Evolutionary conservation across 2,329 filamentous ascomycete genomes (phyloP).

Genomic region (Leptographium galeiforme): DNA sequence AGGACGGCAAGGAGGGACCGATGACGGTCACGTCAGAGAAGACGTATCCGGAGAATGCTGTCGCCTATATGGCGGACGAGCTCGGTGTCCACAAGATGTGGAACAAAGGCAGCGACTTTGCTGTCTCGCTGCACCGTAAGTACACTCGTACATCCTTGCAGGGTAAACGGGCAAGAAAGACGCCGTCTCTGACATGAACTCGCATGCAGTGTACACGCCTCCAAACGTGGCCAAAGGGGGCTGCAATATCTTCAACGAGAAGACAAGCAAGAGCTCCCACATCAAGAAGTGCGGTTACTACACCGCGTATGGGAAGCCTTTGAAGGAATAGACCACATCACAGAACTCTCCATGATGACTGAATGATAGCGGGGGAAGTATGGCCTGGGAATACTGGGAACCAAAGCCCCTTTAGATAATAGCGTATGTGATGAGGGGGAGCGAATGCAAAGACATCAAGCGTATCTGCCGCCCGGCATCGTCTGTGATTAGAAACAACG

Average conservation of each 20-base stretch:
- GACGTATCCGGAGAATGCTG: conserved; percentile 54
- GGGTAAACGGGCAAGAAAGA: not conserved
- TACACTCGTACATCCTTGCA: conserved; percentile 4
- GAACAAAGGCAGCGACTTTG: conserved; percentile 62
- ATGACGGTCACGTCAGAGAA: conserved; percentile 55
- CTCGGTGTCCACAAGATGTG: conserved; percentile 74
- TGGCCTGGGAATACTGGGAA: not conserved
- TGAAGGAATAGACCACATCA: conserved; percentile 21
- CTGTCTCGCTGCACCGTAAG: conserved; percentile 68
- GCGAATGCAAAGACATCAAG: too few species aligned
- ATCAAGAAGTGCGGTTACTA: conserved; percentile 59
- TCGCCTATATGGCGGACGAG: conserved; percentile 86
- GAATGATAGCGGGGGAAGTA: not conserved
- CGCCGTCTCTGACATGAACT: not conserved
- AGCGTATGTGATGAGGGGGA: too few species aligned
- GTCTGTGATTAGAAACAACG: too few species aligned
- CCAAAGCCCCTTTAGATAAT: too few species aligned
- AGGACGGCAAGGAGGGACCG: conserved; percentile 34
- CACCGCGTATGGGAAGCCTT: conserved; percentile 44
- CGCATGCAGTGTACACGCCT: conserved; percentile 57
- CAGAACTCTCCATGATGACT: not conserved
- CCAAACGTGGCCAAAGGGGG: conserved; percentile 76
- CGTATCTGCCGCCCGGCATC: too few species aligned
- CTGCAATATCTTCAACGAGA: conserved; percentile 68
- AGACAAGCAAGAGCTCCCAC: conserved; percentile 61